Base-by-base conservation (phyloP, 1,284 basidiomycete genomes). In the Malassezia sp. region DNA sequence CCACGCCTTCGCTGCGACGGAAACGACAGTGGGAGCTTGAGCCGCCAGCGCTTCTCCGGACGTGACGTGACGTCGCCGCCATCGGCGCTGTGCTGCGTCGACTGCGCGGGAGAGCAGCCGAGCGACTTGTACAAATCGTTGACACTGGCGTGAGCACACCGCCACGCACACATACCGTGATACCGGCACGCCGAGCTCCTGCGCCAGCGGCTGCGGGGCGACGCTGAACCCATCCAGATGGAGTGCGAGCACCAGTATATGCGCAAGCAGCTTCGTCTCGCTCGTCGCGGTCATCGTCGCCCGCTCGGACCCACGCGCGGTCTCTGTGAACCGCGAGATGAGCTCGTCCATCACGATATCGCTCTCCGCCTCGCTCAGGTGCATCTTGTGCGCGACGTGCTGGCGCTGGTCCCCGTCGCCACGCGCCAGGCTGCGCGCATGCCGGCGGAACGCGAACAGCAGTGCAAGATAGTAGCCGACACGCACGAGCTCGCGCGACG, bases 171-270 rank as follows among this genome's bases (percentile, higher is more conserved):
- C 54, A 38, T 38, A 58, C 52, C 47, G 48, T 14, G 45, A 32
- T 7, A 44, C 31, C 8, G 38, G 38, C 12, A 61, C 22, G 14
- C 41, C 31, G 7, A 61, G 38, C 11, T 57, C 56, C 20, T 37
- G 39, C 2, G 57, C 44, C 3, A 59, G 18, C 6, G 36, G 31
- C 23, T 56, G 43, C 11, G 56, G 43, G 14, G 61, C 60, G 36
- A 69, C 49, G 10, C 54, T 47, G 43, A 65, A 69, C 36, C 59
- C 54, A 34, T 69, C 64, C 32, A 67, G 38, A 30, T 69, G 63
- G 31, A 69, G 51, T 0, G 52, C 56, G 2, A 69, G 45, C 14
- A 63, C 66, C 35, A 61, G 56, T 40, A 65, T 55, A 46, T 59
- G 53, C 0, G 64, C 59, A n/a, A 62, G 38, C 32, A 62, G 38